Evolutionary conservation across 306 rosid species (phyloP), one percentile per base, ranked within the genome.

Genomic region (Sphenostylis stenocarpa): DNA sequence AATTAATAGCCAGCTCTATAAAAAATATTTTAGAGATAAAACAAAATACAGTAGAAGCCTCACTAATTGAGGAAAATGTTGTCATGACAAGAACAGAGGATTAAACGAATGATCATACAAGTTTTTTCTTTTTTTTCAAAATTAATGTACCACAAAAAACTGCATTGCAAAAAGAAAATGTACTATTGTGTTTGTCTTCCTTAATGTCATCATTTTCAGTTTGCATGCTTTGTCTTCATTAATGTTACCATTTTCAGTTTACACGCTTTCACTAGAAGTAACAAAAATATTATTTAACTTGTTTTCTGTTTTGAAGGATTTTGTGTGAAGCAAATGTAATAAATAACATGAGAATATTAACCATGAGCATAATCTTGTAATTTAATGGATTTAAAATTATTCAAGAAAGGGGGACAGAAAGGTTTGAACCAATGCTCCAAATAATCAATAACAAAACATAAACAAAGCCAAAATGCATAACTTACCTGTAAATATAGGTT

Each of bases 401-500:
- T 23, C n/a, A 20, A 15, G 19, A 6, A 57, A 75, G 4, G 69
- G 62, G 23, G 16, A 9, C 1, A 3, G 49, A 74, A 9, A 80
- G 11, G 51, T 12, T 61, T 28, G 48, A 55, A 58, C 13, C 70
- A 56, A 65, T 52, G 47, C 44, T 49, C 53, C 56, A 43, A 67
- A 71, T 61, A 24, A 76, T 65, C 45, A 70, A 72, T 41, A 80
- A 68, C 67, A 70, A 49, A n/a, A 29, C 34, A 39, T 73, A 65
- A 43, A 21, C 39, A 60, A 5, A 61, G 20, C 13, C 45, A 56
- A 33, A 24, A 76, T 15, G 14, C 58, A 79, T 20, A 55, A 57
- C 84, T 79, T 83, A 96, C 99, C 98, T 57, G 90, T 86, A 69
- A 84, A 83, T 69, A 88, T 81, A 66, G 99, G 84, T 81, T 88